phyloP scores from a whole-genome alignment of 1,284 basidiomycete species.

The Ustilago cynodontis region DNA sequence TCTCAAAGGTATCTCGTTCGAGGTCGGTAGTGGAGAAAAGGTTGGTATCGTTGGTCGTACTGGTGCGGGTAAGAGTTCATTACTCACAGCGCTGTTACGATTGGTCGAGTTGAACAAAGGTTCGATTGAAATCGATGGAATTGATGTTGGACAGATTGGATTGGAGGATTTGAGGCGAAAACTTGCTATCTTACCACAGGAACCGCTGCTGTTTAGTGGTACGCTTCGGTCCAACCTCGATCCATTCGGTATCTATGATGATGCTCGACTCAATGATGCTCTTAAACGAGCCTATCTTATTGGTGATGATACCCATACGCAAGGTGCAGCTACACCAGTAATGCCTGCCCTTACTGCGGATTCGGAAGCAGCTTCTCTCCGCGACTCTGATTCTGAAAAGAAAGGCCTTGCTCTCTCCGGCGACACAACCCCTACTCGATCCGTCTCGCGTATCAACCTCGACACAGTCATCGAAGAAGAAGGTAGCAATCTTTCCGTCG shows the following conservation, averaged over 20 bases:
- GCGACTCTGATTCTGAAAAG: slow-evolving; percentile 47
- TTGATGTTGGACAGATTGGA: slow-evolving; percentile 74
- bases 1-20: slow-evolving; percentile 72
- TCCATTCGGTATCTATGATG: slow-evolving; percentile 69
- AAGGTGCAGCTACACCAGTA: slow-evolving; percentile 38
- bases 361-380: slow-evolving; percentile 23
- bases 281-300: slow-evolving; percentile 69
- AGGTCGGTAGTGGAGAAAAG: slow-evolving; percentile 73
- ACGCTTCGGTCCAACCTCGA: slow-evolving; percentile 71
- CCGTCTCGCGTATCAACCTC: slow-evolving; percentile 62
- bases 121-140: slow-evolving; percentile 78
- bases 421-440: slow-evolving; percentile 24
- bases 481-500: slow-evolving; percentile 68
- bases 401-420: slow-evolving; percentile 22
- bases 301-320: slow-evolving; percentile 50
- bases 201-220: slow-evolving; percentile 70
- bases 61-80: slow-evolving; percentile 78
- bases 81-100: slow-evolving; percentile 80
- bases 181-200: slow-evolving; percentile 66
- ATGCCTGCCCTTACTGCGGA: slow-evolving; percentile 25
- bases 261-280: slow-evolving; percentile 68
- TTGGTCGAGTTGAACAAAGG: slow-evolving; percentile 78
- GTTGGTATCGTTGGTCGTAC: slow-evolving; percentile 74
- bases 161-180: slow-evolving; percentile 68
- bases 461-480: slow-evolving; percentile 68